A percentile compares a stretch with the other conserved stretches of the same genome.
Conservation (phyloP, 2,329 filamentous ascomycete species). For the Ophiostoma australiae region DNA sequence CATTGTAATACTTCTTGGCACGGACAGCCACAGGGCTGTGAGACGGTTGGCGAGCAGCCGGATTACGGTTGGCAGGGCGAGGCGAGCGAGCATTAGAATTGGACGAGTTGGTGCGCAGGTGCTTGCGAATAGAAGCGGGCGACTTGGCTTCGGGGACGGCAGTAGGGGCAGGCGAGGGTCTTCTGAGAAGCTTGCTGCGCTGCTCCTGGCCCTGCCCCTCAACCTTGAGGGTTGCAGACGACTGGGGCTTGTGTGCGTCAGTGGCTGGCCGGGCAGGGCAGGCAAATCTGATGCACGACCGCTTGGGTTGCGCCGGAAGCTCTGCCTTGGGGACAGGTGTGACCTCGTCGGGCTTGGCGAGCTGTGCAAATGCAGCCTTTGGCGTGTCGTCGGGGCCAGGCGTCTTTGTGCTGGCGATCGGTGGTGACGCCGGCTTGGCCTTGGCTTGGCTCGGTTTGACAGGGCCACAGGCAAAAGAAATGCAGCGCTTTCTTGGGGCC, state of each 20-base stretch:
- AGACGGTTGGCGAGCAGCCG: conserved; percentile 37
- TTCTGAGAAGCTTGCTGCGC: conserved; percentile 25
- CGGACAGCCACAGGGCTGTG: conserved; percentile 39
- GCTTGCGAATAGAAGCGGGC: conserved; percentile 32
- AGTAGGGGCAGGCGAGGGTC: conserved; percentile 25
- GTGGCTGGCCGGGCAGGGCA: conserved; percentile 55
- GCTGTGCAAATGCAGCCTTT: conserved; percentile 20
- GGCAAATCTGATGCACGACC: conserved; percentile 69
- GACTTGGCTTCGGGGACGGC: conserved; percentile 32
- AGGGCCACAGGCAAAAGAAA: conserved; percentile 81
- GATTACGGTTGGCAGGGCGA: conserved; percentile 27
- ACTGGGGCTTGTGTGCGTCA: conserved; percentile 37
- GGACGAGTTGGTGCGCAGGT: conserved; percentile 24
- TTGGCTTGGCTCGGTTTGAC: conserved; percentile 44
- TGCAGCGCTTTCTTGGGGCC: conserved; percentile 73
- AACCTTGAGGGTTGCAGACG: conserved; percentile 22
- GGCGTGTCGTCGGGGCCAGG: conserved; percentile 24
- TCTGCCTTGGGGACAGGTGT: conserved; percentile 31
- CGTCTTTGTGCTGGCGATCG: conserved; percentile 27
- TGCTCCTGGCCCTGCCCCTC: not conserved
- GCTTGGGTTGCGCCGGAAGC: conserved; percentile 43
- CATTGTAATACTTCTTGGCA: conserved; percentile 47
- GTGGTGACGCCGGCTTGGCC: conserved; percentile 33
- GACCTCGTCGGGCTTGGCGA: conserved; percentile 33
- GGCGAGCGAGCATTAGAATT: conserved; percentile 22